Base-by-base conservation (phyloP, 2,329 filamentous ascomycete genomes). In the Colletotrichum salicis region DNA sequence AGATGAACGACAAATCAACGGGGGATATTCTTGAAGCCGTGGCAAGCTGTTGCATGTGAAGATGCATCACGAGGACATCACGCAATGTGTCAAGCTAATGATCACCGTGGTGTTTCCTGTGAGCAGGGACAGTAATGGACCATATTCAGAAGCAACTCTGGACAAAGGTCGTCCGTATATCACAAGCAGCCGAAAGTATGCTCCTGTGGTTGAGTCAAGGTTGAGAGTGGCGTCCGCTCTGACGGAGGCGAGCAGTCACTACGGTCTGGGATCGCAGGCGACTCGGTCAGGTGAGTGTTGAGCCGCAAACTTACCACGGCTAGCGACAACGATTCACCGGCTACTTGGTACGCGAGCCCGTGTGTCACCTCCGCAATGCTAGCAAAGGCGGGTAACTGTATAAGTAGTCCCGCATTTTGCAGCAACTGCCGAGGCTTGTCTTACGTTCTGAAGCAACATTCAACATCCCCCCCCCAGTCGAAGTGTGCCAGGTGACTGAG, bases 221-320 rank as follows among this genome's bases (percentile, higher is more conserved):
- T 62, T 35, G 29, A 54, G 29, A 54, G 57, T 63, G 69, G 64
- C 64, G 64, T 52, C 41, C 22, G 33, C 15, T 55, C 58, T 48
- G 69, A 69, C 45, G 45, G 10, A 52, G 59, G 24, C 31, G 15
- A 55, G 52, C 58, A 59, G 10, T 35, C 48, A 52, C 64, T 45
- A 31, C 12, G 41, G 19, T 64, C 24, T 57, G 41, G 41, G 52
- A 22, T 52, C 29, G 41, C n/a, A 33, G 41, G 15, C 56, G 13
- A 57, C 45, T 52, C 41, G 52, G 45, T 64, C 65, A 71, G 66
- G 59, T 71, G 58, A 69, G 69, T 69, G 15, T 69, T 69, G 69
- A 71, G 69, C 69, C 64, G 56, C 69, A 63, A 63, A 68, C 54
- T 27, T 64, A 69, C 37, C 41, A 41, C 11, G 13, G 29, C 59